Percentiles rank a stretch among this genome's conserved stretches.
Evolutionary conservation across 202 grass and related monocot species (phyloP).

Genomic region (Panicum hallii): DNA sequence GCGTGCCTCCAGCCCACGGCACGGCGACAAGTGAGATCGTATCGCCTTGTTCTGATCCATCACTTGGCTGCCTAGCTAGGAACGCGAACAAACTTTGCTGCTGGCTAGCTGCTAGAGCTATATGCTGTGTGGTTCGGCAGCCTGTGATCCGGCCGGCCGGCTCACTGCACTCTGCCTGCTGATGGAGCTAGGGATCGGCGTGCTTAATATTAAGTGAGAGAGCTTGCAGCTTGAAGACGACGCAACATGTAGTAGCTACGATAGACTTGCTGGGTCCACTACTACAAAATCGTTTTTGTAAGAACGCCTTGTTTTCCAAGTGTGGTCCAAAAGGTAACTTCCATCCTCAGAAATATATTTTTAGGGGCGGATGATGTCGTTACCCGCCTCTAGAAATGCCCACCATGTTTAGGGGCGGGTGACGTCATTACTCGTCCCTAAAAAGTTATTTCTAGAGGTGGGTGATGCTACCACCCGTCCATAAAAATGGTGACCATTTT

Average conservation of each 20-base stretch:
- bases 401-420: no score
- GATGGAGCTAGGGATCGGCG: background rate
- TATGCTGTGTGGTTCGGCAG: background rate
- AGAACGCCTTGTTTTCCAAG: no score
- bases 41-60: constrained; percentile 6
- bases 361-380: no score
- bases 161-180: background rate
- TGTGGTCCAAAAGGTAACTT: no score
- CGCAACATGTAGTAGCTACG: background rate
- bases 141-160: background rate
- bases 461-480: no score
- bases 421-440: no score
- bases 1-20: background rate
- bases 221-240: background rate
- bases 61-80: background rate
- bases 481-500: no score
- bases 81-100: background rate
- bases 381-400: no score
- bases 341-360: no score
- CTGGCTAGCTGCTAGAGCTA: background rate
- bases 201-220: background rate
- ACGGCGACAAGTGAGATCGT: background rate
- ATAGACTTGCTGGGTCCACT: no score
- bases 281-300: no score
- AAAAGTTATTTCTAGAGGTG: no score